phyloP scores from a whole-genome alignment of 2,329 filamentous ascomycete species.

The Madurella mycetomatis region DNA sequence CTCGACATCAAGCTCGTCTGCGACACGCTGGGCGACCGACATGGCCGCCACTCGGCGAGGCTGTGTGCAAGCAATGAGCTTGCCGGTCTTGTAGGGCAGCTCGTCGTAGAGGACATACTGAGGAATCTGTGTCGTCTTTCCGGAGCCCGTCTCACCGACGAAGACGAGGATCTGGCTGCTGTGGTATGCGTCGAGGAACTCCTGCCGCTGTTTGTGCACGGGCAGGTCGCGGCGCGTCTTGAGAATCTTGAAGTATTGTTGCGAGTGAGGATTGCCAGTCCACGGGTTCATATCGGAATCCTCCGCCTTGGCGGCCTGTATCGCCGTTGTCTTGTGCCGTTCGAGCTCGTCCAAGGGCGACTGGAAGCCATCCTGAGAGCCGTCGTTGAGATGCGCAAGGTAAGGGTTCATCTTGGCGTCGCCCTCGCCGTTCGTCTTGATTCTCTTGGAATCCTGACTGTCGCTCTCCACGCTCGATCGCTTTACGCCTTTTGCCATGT shows the following conservation, averaged over 20 bases:
- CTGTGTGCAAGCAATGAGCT: conserved; percentile 95
- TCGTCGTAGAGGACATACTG: conserved; percentile 98
- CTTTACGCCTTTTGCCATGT: conserved; percentile 38
- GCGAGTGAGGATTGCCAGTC: conserved; percentile 70
- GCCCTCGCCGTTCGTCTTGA: conserved; percentile 34
- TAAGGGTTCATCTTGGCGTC: conserved; percentile 63
- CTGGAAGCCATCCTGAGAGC: conserved; percentile 37
- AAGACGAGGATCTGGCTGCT: conserved; percentile 94
- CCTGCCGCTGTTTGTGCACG: conserved; percentile 88
- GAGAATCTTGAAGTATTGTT: conserved; percentile 86
- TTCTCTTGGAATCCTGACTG: conserved; percentile 30
- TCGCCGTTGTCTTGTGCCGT: conserved; percentile 75
- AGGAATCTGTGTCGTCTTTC: conserved; percentile 98
- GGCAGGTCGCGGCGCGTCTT: conserved; percentile 79
- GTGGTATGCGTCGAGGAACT: conserved; percentile 92
- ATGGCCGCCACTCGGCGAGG: conserved; percentile 96
- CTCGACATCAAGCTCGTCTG: conserved; percentile 90
- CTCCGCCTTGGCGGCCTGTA: conserved; percentile 69
- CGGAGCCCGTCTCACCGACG: conserved; percentile 97
- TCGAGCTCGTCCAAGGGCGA: conserved; percentile 62
- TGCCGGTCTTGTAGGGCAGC: conserved; percentile 76
- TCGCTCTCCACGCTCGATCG: conserved; percentile 43
- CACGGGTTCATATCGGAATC: conserved; percentile 82
- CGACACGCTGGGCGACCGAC: conserved; percentile 97
- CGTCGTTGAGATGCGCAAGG: conserved; percentile 79